Evolutionary conservation across 2,329 filamentous ascomycete genomes (phyloP), one percentile per base, ranked within the genome.

Genomic region (Xylaria sp.): DNA sequence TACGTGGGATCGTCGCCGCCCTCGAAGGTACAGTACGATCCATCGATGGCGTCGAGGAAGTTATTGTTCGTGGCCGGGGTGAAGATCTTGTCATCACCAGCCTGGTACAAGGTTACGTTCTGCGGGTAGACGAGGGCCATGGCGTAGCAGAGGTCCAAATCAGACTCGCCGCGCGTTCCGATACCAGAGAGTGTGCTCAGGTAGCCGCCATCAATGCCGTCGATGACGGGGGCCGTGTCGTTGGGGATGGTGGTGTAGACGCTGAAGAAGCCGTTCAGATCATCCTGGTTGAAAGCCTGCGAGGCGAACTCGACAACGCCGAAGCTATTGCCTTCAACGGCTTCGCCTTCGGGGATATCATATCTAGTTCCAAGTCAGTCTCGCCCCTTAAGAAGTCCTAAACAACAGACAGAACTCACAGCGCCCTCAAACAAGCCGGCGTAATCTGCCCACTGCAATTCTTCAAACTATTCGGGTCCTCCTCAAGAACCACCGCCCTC

Each of bases 151-250:
- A 68, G 63, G 42, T 67, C 67, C 2, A 68, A 39, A 42, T 60
- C 57, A 0, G 66, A 66, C 50, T 69, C 68, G n/a, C 64, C 56
- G 3, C 66, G 65, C 2, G 70, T 70, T 8, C 52, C 64, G 3
- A 63, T 66, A 52, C 63, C 60, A 1, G 63, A 64, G 48, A 64
- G 60, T 10, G 66, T 58, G 52, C 70, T 60, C 10, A 70, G 70
- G 6, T 68, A 64, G 11, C 70, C 74, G 3, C 74, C 74, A 50
- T 76, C 73, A 50, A 75, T 69, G 37, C 69, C 63, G 11, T 72
- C 64, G 16, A 72, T 68, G 16, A 69, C 70, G 1, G 75, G 75
- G 42, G 70, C 70, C 0, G 72, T 74, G 11, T 71, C 72, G 1
- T 69, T 61, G 3, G 74, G 75, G 19, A 69, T 55, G 23, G 65